Percentiles rank a stretch among this genome's conserved stretches.
Evolutionary conservation across 768 basidiomycete genomes (phyloP).

Genomic region (Chalciporus pseudorubinellus): DNA sequence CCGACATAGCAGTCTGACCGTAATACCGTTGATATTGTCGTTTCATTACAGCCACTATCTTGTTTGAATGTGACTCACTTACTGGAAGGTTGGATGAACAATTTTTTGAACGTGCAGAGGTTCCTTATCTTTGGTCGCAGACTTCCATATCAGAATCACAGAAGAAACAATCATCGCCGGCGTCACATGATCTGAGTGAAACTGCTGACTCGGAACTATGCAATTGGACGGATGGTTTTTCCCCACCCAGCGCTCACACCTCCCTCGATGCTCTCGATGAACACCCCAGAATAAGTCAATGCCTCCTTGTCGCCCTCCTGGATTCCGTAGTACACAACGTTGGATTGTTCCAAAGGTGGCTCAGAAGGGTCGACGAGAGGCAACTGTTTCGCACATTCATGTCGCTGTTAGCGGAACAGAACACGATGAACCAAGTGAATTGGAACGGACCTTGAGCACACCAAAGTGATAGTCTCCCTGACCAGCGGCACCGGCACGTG

Average conservation of each 20-base stretch:
- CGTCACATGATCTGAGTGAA: too few relatives aligned
- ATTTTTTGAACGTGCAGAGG: too few relatives aligned
- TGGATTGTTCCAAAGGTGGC: conserved; percentile 43
- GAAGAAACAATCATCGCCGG: too few relatives aligned
- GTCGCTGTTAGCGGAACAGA: neutral
- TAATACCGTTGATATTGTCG: too few relatives aligned
- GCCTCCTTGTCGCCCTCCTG: conserved; percentile 59
- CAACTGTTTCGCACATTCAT: conserved; percentile 36
- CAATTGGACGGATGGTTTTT: conserved; percentile 9
- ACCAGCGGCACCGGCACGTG: conserved; percentile 40
- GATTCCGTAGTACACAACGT: conserved; percentile 57
- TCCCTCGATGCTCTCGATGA: conserved; percentile 43
- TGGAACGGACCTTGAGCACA: conserved; percentile 48
- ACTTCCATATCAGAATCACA: too few relatives aligned
- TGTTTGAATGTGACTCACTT: too few relatives aligned
- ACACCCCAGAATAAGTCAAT: conserved; percentile 56
- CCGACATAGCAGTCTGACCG: too few relatives aligned
- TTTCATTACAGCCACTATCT: too few relatives aligned
- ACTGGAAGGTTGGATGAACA: too few relatives aligned
- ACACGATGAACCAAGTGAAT: neutral
- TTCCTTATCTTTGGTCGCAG: too few relatives aligned
- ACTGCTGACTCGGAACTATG: neutral
- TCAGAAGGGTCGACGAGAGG: conserved; percentile 51
- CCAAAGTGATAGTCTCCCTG: conserved; percentile 64
- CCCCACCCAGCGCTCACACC: conserved; percentile 39